phyloP scores from a whole-genome alignment of 2,329 filamentous ascomycete species.

The Xylariales sp. region DNA sequence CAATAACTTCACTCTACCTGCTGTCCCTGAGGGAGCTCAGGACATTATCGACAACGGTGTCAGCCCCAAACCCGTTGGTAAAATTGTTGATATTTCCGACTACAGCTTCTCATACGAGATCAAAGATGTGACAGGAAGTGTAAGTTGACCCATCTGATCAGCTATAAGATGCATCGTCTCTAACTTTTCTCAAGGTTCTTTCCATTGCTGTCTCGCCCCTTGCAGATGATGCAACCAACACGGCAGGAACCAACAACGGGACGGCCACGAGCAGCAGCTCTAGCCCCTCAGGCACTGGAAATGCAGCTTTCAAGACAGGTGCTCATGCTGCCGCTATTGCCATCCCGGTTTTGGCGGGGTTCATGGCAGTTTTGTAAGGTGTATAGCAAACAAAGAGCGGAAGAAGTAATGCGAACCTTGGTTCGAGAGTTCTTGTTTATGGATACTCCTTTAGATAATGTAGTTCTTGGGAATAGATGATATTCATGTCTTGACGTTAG shows the following conservation, averaged over 20 bases:
- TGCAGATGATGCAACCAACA: conserved; percentile 17
- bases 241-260: conserved; percentile 13
- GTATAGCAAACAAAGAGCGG: background rate
- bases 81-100: conserved; percentile 63
- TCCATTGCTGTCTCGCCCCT: conserved; percentile 36
- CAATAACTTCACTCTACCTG: conserved; percentile 74
- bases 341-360: background rate
- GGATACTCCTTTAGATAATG: conserved; percentile 6
- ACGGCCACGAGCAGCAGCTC: conserved; percentile 1
- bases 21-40: conserved; percentile 60
- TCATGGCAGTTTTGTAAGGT: conserved; percentile 2
- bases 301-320: conserved; percentile 3
- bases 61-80: conserved; percentile 55
- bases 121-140: conserved; percentile 35
- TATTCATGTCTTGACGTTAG: conserved; percentile 1
- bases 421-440: conserved; percentile 9
- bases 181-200: background rate
- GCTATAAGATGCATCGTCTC: background rate
- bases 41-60: conserved; percentile 75
- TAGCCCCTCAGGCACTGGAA: background rate
- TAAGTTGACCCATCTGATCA: background rate
- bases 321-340: conserved; percentile 3
- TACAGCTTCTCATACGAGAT: conserved; percentile 50
- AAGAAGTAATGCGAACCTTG: conserved; percentile 3
- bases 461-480: conserved; percentile 5